Evolutionary conservation across 495 filamentous ascomycete genomes (phyloP), one percentile per base, ranked within the genome.

Genomic region (Penicillium argentinense): DNA sequence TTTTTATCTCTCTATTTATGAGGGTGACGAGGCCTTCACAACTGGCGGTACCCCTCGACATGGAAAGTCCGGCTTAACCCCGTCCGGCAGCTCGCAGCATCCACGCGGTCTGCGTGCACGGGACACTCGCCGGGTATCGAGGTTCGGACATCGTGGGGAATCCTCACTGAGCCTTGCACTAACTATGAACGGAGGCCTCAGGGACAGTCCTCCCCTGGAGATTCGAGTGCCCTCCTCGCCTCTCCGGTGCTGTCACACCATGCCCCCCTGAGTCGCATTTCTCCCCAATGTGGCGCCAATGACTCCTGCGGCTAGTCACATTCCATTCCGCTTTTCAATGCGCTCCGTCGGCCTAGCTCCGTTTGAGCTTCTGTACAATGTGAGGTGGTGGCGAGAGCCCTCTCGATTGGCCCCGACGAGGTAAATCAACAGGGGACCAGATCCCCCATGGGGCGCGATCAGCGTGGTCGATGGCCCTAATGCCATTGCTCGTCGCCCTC

Each of bases 281-380:
- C 36, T 33, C 19, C 24, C 25, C 7, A 29, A 21, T 8, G 50
- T 60, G 57, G 57, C 53, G 51, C 39, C 50, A 49, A 51, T 57
- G 24, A 26, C 30, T 45, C 33, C 48, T 50, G 55, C 50, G 54
- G 39, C 50, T 52, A 52, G 58, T 61, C 58, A 61, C 54, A 53
- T 58, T 58, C 51, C 41, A 49, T 43, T 49, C 57, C 44, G 33
- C 33, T 53, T 55, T 49, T 18, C 36, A 38, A 45, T 39, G 9
- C 34, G 17, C 28, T 39, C 46, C 49, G 43, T 4, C 43, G 9
- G 33, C 29, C 52, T 53, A 51, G 38, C 26, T 52, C 48, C 28
- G 29, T 33, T 58, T 38, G 36, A 38, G 34, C 22, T 26, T n/a
- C 27, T 24, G n/a, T 25, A 50, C 41, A 29, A 22, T 38, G 39